Conservation (phyloP, 1,284 basidiomycete species). For the Phylloporus sp. region DNA sequence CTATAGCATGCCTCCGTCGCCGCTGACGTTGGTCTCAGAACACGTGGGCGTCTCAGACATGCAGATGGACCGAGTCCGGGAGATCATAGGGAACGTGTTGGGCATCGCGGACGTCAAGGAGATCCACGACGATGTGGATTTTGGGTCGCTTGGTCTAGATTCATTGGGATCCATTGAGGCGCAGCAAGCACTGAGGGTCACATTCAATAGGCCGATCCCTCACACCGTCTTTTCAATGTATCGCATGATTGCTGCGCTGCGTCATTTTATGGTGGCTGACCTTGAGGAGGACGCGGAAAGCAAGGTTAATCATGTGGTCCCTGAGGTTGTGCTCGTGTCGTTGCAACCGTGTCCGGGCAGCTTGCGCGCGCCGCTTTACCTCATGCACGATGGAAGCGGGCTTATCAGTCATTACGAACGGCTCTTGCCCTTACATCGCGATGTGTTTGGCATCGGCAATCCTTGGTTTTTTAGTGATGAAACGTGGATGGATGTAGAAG, state of each 20-base stretch:
- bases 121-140: constrained; percentile 52
- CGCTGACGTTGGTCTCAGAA: constrained; percentile 46
- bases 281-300: background rate
- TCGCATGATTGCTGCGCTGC: constrained; percentile 32
- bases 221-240: constrained; percentile 45
- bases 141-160: constrained; percentile 63
- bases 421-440: constrained; percentile 55
- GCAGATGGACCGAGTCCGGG: constrained; percentile 45
- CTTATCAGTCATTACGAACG: constrained; percentile 59
- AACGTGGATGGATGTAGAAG: constrained; percentile 54
- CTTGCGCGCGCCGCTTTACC: constrained; percentile 55
- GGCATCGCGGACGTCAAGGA: constrained; percentile 47
- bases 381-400: constrained; percentile 79
- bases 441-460: constrained; percentile 68
- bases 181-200: constrained; percentile 52
- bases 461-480: constrained; percentile 55
- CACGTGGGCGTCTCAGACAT: constrained; percentile 1
- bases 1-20: constrained; percentile 43
- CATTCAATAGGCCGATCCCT: constrained; percentile 51
- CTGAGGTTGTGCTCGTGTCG: constrained; percentile 10
- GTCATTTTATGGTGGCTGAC: constrained; percentile 19
- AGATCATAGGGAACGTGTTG: constrained; percentile 57
- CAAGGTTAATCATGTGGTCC: background rate
- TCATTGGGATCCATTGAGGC: constrained; percentile 71
- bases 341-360: constrained; percentile 47